A percentile compares a stretch with the other conserved stretches of the same genome.
Evolutionary conservation across 1,284 basidiomycete genomes (phyloP).

Genomic region (Tranzscheliella williamsii): DNA sequence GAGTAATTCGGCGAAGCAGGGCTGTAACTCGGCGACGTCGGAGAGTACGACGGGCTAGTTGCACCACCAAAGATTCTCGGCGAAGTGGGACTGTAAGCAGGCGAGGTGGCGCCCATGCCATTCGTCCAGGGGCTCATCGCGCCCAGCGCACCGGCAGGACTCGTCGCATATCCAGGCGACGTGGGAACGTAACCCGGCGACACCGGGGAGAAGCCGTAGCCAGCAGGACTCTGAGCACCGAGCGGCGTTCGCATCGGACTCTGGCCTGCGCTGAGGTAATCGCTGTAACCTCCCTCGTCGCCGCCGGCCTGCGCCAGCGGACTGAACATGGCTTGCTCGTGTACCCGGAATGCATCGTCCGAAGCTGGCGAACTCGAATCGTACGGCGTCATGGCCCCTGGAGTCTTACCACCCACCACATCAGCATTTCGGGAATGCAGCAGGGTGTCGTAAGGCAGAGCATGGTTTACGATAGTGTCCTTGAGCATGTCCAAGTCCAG

Average conservation of each 20-base stretch:
- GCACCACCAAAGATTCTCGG: slow-evolving; percentile 70
- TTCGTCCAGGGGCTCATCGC: slow-evolving; percentile 62
- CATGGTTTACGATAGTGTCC: slow-evolving; percentile 96
- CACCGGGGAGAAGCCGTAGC: slow-evolving; percentile 57
- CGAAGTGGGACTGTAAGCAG: slow-evolving; percentile 66
- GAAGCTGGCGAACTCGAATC: slow-evolving; percentile 77
- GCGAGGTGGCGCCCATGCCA: slow-evolving; percentile 69
- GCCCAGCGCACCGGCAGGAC: slow-evolving; percentile 68
- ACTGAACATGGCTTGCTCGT: slow-evolving; percentile 87
- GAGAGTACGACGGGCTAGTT: slow-evolving; percentile 65
- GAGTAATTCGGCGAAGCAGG: slow-evolving; percentile 53
- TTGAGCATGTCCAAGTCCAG: slow-evolving; percentile 98
- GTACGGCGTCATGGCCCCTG: slow-evolving; percentile 59
- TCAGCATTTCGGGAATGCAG: slow-evolving; percentile 63
- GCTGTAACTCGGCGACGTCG: slow-evolving; percentile 64
- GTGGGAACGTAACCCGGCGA: slow-evolving; percentile 55
- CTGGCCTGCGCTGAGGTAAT: slow-evolving; percentile 72
- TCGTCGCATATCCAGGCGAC: slow-evolving; percentile 54
- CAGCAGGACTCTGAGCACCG: slow-evolving; percentile 53
- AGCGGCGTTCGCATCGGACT: slow-evolving; percentile 68
- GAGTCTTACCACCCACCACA: slow-evolving; percentile 52
- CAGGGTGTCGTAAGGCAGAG: slow-evolving; percentile 69
- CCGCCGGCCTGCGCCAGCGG: slow-evolving; percentile 86
- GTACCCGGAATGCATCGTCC: slow-evolving; percentile 66
- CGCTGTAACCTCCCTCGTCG: slow-evolving; percentile 74